Percentiles rank a stretch among this genome's conserved stretches.
These are phyloP conservation scores for Fusarium citri DNA, from an alignment of 2,329 filamentous ascomycete genomes.

Conservation along the genomic window DNA sequence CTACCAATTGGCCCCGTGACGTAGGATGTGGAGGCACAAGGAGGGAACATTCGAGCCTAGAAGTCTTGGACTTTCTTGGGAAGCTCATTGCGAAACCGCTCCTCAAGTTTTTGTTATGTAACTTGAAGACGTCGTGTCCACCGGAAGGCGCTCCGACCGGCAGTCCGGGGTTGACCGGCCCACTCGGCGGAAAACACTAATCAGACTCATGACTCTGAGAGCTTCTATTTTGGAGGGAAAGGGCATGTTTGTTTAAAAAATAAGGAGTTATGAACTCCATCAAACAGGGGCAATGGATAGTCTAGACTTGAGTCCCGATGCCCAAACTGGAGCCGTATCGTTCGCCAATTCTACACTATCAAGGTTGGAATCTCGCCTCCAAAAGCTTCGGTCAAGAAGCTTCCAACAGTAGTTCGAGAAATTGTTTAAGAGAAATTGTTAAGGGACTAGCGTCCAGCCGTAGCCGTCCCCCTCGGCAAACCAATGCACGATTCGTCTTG, in stretches of 20 bases:
- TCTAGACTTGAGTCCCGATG: constrained; percentile 12
- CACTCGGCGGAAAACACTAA: constrained; percentile 31
- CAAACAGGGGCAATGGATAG: neutral
- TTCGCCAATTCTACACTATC: neutral
- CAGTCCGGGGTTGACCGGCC: constrained; percentile 24
- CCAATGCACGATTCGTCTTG: constrained; percentile 36
- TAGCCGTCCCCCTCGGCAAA: constrained; percentile 12
- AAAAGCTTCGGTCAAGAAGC: neutral
- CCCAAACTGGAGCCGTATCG: neutral
- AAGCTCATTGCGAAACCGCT: constrained; percentile 34
- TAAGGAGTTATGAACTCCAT: constrained; percentile 1
- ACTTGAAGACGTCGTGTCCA: constrained; percentile 25
- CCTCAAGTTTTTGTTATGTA: constrained; percentile 39
- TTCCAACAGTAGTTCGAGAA: neutral
- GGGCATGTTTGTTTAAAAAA: constrained; percentile 1
- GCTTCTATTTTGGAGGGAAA: constrained; percentile 31
- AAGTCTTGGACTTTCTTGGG: constrained; percentile 29
- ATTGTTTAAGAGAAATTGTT: constrained; percentile 23
- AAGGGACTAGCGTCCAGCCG: constrained; percentile 11
- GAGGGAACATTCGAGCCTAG: constrained; percentile 11
- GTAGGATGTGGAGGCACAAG: constrained; percentile 38
- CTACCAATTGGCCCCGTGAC: constrained; percentile 29
- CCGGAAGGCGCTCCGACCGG: constrained; percentile 31
- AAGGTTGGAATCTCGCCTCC: constrained; percentile 2
- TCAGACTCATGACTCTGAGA: constrained; percentile 37